These are phyloP conservation scores for Hirschfeldia incana DNA, from an alignment of 345 rosid genomes.

Conservation along the genomic window DNA sequence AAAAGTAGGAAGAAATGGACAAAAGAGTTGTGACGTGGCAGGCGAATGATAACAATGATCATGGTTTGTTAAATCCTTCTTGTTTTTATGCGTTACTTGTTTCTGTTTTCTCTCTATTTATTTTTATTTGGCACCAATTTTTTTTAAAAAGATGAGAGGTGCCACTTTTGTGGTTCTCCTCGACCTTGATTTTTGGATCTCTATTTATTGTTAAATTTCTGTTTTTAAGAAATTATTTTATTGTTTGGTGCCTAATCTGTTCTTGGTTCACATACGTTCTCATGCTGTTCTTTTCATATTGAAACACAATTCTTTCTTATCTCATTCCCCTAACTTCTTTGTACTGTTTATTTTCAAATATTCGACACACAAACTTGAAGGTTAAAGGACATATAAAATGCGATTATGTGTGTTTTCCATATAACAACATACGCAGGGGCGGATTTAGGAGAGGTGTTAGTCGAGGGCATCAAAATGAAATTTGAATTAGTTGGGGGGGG, in stretches of 20 bases:
- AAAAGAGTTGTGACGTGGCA: constrained; percentile 36
- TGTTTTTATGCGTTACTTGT: constrained; percentile 22
- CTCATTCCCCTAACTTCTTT: not conserved
- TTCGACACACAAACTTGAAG: not conserved
- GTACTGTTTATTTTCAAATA: not conserved
- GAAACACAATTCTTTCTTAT: not conserved
- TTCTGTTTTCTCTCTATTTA: not conserved
- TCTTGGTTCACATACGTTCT: constrained; percentile 24
- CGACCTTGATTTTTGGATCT: constrained; percentile 8
- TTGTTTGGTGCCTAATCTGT: constrained; percentile 13
- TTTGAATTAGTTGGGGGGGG: no score
- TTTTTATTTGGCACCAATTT: constrained; percentile 1
- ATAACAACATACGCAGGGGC: no score
- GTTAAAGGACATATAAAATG: not conserved
- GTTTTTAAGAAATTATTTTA: not conserved
- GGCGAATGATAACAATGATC: constrained; percentile 38
- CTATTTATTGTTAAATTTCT: not conserved
- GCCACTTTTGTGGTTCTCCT: constrained; percentile 45
- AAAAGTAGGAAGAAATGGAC: constrained; percentile 33
- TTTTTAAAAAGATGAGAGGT: constrained; percentile 15
- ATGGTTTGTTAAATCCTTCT: constrained; percentile 39
- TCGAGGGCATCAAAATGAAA: no score
- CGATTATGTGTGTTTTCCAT: not conserved
- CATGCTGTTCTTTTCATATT: not conserved
- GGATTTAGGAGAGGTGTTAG: no score